Evolutionary conservation across 75 land plant species (phyloP).

Genomic region (Selaginella tamariscina): DNA sequence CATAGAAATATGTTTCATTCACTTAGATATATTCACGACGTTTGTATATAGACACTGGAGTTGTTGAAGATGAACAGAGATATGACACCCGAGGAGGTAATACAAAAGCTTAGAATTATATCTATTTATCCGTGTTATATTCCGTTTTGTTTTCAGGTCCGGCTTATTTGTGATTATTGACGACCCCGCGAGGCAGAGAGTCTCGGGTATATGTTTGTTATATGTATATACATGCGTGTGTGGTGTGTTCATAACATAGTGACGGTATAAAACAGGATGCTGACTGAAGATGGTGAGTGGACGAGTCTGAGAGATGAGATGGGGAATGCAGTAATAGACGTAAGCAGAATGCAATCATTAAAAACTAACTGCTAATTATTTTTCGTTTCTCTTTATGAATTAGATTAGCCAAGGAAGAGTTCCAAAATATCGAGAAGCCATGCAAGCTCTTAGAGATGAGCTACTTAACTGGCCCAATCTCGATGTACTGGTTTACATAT

Average conservation of each 20-base stretch:
- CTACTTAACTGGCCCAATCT: neutral
- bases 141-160: neutral
- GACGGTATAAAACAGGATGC: no score
- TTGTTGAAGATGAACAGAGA: neutral
- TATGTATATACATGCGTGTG: no score
- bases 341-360: neutral
- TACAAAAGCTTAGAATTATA: neutral
- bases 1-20: neutral
- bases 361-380: neutral
- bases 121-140: neutral
- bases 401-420: neutral
- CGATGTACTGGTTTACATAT: no score
- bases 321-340: neutral
- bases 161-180: neutral
- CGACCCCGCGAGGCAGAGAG: neutral
- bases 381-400: neutral
- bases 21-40: neutral
- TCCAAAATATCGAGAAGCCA: neutral
- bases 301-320: neutral
- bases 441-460: neutral
- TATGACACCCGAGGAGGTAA: neutral
- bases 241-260: no score
- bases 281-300: neutral
- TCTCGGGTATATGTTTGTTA: no score
- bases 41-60: neutral